These are phyloP conservation scores for Hippophae gyantsensis DNA, from an alignment of 306 rosid species.

Conservation along the genomic window DNA sequence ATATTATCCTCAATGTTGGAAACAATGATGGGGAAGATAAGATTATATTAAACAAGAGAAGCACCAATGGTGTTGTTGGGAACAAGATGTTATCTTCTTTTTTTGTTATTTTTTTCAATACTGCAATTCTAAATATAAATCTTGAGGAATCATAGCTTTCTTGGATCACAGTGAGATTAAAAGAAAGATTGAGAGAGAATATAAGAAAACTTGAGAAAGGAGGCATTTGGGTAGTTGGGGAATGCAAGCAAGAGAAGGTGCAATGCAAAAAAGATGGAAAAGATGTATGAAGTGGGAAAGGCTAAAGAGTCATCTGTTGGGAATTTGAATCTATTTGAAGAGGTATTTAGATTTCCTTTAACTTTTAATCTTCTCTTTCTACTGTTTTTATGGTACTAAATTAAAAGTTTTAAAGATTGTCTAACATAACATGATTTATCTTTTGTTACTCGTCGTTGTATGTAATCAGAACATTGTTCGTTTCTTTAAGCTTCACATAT, in stretches of 20 bases:
- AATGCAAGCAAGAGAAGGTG: slow-evolving; percentile 78
- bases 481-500: too few species aligned
- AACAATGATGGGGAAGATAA: slow-evolving; percentile 36
- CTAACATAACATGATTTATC: too few species aligned
- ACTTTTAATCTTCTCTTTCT: too few species aligned
- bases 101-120: slow-evolving; percentile 16
- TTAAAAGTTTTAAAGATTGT: too few species aligned
- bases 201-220: slow-evolving; percentile 92
- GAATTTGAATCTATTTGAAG: slow-evolving; percentile 28
- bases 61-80: slow-evolving; percentile 32
- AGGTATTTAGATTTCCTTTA: too few species aligned
- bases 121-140: slow-evolving; percentile 22
- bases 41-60: slow-evolving; percentile 42
- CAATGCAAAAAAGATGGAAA: slow-evolving; percentile 17
- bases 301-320: slow-evolving; percentile 40
- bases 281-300: slow-evolving; percentile 33
- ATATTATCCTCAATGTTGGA: slow-evolving; percentile 14
- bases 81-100: slow-evolving; percentile 32
- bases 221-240: slow-evolving; percentile 63
- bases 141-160: slow-evolving; percentile 73
- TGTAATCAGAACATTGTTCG: too few species aligned
- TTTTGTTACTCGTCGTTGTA: too few species aligned
- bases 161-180: slow-evolving; percentile 51
- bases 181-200: slow-evolving; percentile 55
- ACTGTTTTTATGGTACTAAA: too few species aligned